A percentile compares a stretch with the other conserved stretches of the same genome.
phyloP scores from a whole-genome alignment of 2,329 filamentous ascomycete species.

The Claviceps sp. region DNA sequence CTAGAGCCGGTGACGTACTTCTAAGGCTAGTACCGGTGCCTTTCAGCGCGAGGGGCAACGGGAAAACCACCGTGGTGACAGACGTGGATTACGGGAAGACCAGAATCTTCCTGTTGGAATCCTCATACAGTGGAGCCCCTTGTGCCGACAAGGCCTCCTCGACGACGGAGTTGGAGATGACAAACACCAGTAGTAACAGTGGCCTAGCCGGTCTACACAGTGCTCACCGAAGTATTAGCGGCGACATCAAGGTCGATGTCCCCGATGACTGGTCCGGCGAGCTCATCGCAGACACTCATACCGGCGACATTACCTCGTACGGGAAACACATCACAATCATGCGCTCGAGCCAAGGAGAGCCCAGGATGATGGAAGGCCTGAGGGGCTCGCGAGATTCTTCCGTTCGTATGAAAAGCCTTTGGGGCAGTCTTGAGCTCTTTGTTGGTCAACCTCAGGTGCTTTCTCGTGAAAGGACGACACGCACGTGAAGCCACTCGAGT shows the following conservation, averaged over 20 bases:
- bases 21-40: no score
- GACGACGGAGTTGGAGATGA: no score
- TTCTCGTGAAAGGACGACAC: no score
- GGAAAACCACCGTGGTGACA: no score
- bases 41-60: no score
- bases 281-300: conserved; percentile 22
- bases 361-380: conserved; percentile 19
- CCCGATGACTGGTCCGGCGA: conserved; percentile 36
- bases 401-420: conserved; percentile 18
- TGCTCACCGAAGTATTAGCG: conserved; percentile 31
- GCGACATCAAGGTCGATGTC: conserved; percentile 28
- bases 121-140: background rate
- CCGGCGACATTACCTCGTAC: conserved; percentile 24
- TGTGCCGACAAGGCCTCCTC: no score
- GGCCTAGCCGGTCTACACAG: conserved; percentile 24
- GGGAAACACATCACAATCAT: conserved; percentile 31
- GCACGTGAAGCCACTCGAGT: no score
- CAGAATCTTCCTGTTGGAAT: conserved; percentile 7
- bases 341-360: conserved; percentile 18
- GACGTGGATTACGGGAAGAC: no score
- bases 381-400: conserved; percentile 28
- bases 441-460: conserved; percentile 11
- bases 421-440: conserved; percentile 14
- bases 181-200: no score
- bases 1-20: no score